Evolutionary conservation across 257 asterid genomes (phyloP).

Genomic region (Misopates orontium): DNA sequence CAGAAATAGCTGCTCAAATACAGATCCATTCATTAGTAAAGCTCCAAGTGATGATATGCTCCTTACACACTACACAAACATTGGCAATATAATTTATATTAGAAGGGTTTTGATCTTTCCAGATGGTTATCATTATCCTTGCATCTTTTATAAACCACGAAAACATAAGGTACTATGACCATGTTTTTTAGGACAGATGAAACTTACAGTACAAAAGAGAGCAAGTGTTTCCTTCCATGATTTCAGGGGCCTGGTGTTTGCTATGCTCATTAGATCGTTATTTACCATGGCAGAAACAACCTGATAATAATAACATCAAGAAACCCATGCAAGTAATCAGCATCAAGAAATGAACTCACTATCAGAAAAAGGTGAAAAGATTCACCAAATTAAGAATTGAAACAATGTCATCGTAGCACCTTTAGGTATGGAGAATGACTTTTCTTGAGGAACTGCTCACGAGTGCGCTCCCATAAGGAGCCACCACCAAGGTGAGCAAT

Average conservation of each 20-base stretch:
- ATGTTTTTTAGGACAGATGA: conserved; percentile 15
- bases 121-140: neutral
- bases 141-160: too few relatives aligned
- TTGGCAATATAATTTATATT: neutral
- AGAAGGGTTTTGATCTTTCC: conserved; percentile 2
- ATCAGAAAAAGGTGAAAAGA: conserved; percentile 5
- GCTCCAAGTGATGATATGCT: neutral
- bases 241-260: conserved; percentile 63
- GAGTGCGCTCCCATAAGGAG: conserved; percentile 59
- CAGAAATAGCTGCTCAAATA: neutral
- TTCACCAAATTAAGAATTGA: conserved; percentile 3
- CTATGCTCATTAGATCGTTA: conserved; percentile 75
- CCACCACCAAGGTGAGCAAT: conserved; percentile 67
- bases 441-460: conserved; percentile 53
- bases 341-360: neutral
- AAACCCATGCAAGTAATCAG: conserved; percentile 18
- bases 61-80: neutral
- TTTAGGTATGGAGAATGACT: conserved; percentile 55
- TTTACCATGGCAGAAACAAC: conserved; percentile 73
- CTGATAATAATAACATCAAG: conserved; percentile 30
- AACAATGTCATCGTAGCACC: conserved; percentile 34
- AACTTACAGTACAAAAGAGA: conserved; percentile 73
- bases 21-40: neutral
- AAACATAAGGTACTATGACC: neutral
- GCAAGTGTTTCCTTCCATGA: conserved; percentile 90